Percentiles rank a stretch among this genome's conserved stretches.
These are phyloP conservation scores for Puccinia coronata DNA, from an alignment of 1,284 basidiomycete species.

Conservation along the genomic window DNA sequence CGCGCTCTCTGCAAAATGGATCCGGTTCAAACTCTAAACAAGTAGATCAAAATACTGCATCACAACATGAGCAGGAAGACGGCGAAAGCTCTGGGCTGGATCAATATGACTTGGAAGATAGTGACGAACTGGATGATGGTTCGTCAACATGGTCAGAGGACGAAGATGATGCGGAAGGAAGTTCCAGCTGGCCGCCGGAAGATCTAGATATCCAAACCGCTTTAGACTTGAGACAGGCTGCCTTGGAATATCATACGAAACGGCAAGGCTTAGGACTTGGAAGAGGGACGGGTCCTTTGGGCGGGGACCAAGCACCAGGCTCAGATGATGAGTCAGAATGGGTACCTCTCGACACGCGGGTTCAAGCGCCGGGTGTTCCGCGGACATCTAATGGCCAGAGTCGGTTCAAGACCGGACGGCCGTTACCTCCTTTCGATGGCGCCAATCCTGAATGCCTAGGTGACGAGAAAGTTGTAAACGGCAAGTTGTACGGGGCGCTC, in stretches of 20 bases:
- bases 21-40: background rate
- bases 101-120: conserved; percentile 24
- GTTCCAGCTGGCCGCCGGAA: conserved; percentile 30
- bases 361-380: conserved; percentile 29
- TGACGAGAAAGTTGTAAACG: conserved; percentile 25
- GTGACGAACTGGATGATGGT: conserved; percentile 21
- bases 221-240: conserved; percentile 45
- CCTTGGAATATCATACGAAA: conserved; percentile 45
- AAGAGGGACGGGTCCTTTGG: conserved; percentile 37
- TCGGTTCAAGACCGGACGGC: conserved; percentile 33
- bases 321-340: conserved; percentile 40
- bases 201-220: conserved; percentile 41
- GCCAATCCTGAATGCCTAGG: background rate
- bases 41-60: background rate
- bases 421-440: background rate
- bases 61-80: conserved; percentile 13
- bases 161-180: conserved; percentile 27
- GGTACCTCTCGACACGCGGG: conserved; percentile 34
- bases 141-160: conserved; percentile 20
- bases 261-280: conserved; percentile 46
- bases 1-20: conserved; percentile 19
- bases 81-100: background rate
- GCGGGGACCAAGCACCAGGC: conserved; percentile 22
- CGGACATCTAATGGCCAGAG: background rate
- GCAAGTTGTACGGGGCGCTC: conserved; percentile 30